Evolutionary conservation across 805 yeast species (phyloP), one percentile per base, ranked within the genome.

Genomic region (Diddensiella caesifluorescens): DNA sequence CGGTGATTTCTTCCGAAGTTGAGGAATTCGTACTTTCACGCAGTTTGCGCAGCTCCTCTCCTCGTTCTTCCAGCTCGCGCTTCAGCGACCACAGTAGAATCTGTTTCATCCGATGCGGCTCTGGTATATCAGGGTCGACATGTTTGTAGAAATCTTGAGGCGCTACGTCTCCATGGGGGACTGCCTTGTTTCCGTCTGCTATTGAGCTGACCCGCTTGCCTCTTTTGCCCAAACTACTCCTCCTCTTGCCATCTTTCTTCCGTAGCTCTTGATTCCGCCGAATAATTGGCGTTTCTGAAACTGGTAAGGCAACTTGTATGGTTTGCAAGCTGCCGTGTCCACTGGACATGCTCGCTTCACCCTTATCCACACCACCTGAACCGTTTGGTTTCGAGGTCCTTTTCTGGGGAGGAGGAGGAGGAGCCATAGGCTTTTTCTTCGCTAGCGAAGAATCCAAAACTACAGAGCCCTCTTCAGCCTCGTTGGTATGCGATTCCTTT

Each of bases 131-230:
- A 4, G 66, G 58, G 48, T 82, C 83, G 23, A 83, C 59, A 52
- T 78, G 79, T 53, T 80, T 81, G 57, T 73, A 77, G 52, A 77
- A 77, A 40, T 77, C 79, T 6, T 62, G 51, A 0, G 68, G 64
- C 0, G 76, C 70, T 1, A 83, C 75, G 35, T 76, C 79, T 0
- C 70, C 66, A 56, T 83, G 89, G 1, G 89, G 89, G 50, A 76
- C 77, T 2, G 89, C 90, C 53, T 80, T 81, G 1, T 89, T 88
- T 4, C 83, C 73, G 0, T 88, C 79, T n/a, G n/a, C n/a, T n/a
- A n/a, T n/a, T 0, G 88, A 80, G 54, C 84, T 82, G 2, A 79
- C 74, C 22, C 92, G 61, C 52, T 80, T 80, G 5, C 92, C 92
- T 25, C 92, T 64, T 40, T 54, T 64, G 34, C 60, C 61, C 30